phyloP scores from a whole-genome alignment of 768 basidiomycete species.

The Pleurotus salmoneostramineus region DNA sequence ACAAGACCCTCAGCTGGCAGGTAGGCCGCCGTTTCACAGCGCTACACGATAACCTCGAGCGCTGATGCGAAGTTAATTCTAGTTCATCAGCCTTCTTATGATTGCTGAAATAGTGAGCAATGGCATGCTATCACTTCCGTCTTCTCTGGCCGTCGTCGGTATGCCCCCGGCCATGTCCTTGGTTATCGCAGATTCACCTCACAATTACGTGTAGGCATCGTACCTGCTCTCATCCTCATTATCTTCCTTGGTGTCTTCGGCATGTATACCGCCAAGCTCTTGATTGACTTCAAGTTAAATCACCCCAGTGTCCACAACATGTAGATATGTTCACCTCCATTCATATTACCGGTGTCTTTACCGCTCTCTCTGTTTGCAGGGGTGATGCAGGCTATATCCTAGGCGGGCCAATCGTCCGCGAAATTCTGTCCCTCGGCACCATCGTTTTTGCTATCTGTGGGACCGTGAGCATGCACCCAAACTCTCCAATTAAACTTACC shows the following conservation, averaged over 20 bases:
- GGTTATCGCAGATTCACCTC: not conserved
- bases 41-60: not conserved
- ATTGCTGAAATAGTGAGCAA: constrained; percentile 57
- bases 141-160: constrained; percentile 49
- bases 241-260: constrained; percentile 49
- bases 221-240: constrained; percentile 48
- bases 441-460: constrained; percentile 48
- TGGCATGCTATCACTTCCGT: constrained; percentile 51
- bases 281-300: constrained; percentile 55
- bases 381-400: constrained; percentile 50
- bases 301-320: constrained; percentile 53
- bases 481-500: not conserved
- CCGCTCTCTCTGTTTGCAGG: constrained; percentile 14
- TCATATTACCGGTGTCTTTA: not conserved
- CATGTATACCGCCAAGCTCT: constrained; percentile 46
- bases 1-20: constrained; percentile 53
- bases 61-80: not conserved
- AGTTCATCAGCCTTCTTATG: constrained; percentile 50
- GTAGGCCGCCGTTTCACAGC: constrained; percentile 15
- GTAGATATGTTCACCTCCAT: constrained; percentile 19
- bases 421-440: constrained; percentile 41
- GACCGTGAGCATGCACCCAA: constrained; percentile 28
- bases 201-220: constrained; percentile 33
- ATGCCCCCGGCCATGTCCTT: constrained; percentile 8
- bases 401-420: constrained; percentile 43